Conservation (phyloP, 345 rosid species). For the Citrus reticulata region DNA sequence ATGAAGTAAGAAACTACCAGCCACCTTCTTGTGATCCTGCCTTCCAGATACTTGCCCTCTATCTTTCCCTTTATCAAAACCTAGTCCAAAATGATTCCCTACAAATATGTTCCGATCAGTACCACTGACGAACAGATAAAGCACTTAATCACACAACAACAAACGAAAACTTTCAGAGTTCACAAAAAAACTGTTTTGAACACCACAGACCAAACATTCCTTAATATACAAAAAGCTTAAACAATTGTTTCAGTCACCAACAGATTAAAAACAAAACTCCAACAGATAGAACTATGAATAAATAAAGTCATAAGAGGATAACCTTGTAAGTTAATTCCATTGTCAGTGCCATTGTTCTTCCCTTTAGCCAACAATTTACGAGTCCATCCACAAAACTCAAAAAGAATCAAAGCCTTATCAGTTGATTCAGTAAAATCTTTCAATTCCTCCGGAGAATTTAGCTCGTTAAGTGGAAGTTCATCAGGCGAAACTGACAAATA, state of each 20-base stretch:
- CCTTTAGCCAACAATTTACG: constrained; percentile 33
- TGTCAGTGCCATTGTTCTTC: constrained; percentile 42
- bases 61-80: constrained; percentile 29
- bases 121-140: not conserved
- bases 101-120: constrained; percentile 11
- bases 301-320: constrained; percentile 6
- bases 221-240: too few relatives aligned
- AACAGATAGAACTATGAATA: not conserved
- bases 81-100: constrained; percentile 31
- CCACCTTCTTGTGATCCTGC: constrained; percentile 67
- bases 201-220: not conserved
- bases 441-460: constrained; percentile 49
- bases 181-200: not conserved
- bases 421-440: constrained; percentile 63
- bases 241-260: not conserved
- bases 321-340: constrained; percentile 38
- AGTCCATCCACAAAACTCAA: constrained; percentile 89
- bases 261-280: not conserved
- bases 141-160: not conserved
- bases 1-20: constrained; percentile 64
- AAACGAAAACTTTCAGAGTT: not conserved
- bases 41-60: constrained; percentile 23
- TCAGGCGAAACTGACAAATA: constrained; percentile 41
- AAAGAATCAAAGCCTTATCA: constrained; percentile 65
- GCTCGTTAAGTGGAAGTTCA: constrained; percentile 46